These are phyloP conservation scores for Plasmodium cynomolgi DNA, from an alignment of 169 alveolate genomes.

Conservation along the genomic window DNA sequence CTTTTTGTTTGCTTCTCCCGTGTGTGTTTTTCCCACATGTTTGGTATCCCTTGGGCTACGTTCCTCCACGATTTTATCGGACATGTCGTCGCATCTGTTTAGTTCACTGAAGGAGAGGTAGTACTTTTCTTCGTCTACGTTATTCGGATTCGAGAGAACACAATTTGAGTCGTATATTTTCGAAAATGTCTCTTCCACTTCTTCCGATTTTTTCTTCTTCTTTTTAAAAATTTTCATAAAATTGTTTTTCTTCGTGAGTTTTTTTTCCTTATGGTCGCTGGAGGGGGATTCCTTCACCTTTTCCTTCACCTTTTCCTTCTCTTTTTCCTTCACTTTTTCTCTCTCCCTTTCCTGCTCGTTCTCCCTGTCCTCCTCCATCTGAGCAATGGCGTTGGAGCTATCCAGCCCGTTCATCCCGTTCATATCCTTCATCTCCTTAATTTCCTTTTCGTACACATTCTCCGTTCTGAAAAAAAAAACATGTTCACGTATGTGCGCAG, in stretches of 20 bases:
- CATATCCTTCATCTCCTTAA: slow-evolving; percentile 60
- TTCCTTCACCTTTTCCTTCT: not conserved
- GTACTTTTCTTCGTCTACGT: slow-evolving; percentile 39
- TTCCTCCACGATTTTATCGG: slow-evolving; percentile 4
- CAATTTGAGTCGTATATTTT: slow-evolving; percentile 47
- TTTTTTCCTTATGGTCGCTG: not conserved
- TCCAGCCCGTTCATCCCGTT: slow-evolving; percentile 8
- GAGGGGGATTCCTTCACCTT: not conserved
- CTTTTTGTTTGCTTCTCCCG: not conserved
- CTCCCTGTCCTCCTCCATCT: not conserved
- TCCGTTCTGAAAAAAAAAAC: slow-evolving; percentile 55
- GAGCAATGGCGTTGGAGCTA: slow-evolving; percentile 22
- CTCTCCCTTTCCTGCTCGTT: not conserved
- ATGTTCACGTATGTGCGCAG: not conserved
- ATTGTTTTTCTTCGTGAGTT: slow-evolving; percentile 18
- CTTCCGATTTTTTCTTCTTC: slow-evolving; percentile 29
- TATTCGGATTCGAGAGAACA: slow-evolving; percentile 25
- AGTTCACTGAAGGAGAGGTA: slow-evolving; percentile 62
- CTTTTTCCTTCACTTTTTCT: not conserved
- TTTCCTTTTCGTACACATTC: slow-evolving; percentile 60
- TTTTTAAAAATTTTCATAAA: slow-evolving; percentile 56
- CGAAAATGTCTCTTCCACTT: not conserved
- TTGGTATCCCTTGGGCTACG: not conserved
- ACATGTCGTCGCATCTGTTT: slow-evolving; percentile 13
- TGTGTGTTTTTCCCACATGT: not conserved